Evolutionary conservation across 768 basidiomycete species (phyloP).

Genomic region (Mycena maculata): DNA sequence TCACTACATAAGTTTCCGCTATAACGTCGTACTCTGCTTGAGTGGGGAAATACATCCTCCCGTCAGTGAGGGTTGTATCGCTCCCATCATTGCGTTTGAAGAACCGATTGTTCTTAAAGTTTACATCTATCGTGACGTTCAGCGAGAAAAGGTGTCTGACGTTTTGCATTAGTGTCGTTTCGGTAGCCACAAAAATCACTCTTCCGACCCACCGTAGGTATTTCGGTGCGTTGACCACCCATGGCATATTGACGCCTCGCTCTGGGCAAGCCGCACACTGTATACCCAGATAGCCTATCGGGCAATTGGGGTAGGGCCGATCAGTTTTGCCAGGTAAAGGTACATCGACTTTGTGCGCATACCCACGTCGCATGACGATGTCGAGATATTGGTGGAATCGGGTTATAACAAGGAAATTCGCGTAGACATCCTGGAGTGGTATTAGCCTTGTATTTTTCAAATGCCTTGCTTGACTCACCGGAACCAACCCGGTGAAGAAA

Average conservation of each 20-base stretch:
- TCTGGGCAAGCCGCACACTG: constrained; percentile 10
- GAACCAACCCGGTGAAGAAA: not conserved
- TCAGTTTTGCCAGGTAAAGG: not conserved
- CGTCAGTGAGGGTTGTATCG: not conserved
- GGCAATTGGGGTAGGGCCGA: constrained; percentile 8
- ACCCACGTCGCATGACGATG: constrained; percentile 15
- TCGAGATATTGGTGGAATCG: constrained; percentile 17
- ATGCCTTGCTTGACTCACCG: not conserved
- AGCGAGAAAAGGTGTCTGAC: constrained; percentile 10
- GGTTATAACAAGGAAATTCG: constrained; percentile 22
- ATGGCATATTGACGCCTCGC: constrained; percentile 18
- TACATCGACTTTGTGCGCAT: not conserved
- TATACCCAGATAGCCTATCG: not conserved
- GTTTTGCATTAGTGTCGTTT: not conserved
- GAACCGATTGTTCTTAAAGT: constrained; percentile 15
- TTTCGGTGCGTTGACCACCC: not conserved
- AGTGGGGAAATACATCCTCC: constrained; percentile 1
- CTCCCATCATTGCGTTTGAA: constrained; percentile 19
- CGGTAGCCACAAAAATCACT: too few relatives aligned
- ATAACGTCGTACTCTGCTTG: not conserved
- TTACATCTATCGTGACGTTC: not conserved
- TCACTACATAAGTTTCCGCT: not conserved
- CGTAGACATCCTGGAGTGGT: constrained; percentile 16
- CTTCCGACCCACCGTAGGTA: constrained; percentile 4
- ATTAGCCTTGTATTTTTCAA: not conserved